These are phyloP conservation scores for Lentinula boryana DNA, from an alignment of 768 basidiomycete genomes.

Conservation along the genomic window DNA sequence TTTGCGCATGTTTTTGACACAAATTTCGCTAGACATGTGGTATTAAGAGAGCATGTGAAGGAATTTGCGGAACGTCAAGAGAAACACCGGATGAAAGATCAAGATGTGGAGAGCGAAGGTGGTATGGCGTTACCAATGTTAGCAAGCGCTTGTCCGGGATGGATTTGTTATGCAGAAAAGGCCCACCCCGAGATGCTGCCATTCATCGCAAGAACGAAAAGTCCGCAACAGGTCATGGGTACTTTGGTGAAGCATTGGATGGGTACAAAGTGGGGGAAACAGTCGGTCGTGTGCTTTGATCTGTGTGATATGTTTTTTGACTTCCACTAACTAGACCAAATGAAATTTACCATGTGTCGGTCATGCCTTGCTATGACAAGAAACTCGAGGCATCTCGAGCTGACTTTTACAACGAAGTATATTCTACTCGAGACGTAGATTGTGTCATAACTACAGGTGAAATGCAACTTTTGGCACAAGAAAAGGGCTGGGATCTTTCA, in stretches of 20 bases:
- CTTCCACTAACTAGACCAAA: slow-evolving; percentile 51
- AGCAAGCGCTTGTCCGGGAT: slow-evolving; percentile 94
- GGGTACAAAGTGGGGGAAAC: slow-evolving; percentile 55
- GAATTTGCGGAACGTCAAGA: slow-evolving; percentile 76
- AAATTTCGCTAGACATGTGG: slow-evolving; percentile 87
- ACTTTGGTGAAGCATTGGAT: slow-evolving; percentile 90
- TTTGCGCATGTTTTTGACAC: slow-evolving; percentile 89
- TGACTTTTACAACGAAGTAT: slow-evolving; percentile 82
- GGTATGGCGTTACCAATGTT: slow-evolving; percentile 68
- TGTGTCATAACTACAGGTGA: slow-evolving; percentile 98
- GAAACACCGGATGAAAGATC: slow-evolving; percentile 12
- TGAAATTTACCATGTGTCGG: slow-evolving; percentile 90
- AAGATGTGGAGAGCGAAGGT: slow-evolving; percentile 15
- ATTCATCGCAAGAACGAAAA: slow-evolving; percentile 83
- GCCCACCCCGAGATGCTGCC: slow-evolving; percentile 92
- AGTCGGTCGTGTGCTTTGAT: slow-evolving; percentile 39
- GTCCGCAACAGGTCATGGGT: slow-evolving; percentile 93
- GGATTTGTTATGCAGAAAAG: slow-evolving; percentile 99
- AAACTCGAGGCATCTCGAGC: slow-evolving; percentile 95
- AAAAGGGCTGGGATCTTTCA: slow-evolving; percentile 76
- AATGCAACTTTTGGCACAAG: slow-evolving; percentile 76
- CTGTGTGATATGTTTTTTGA: not conserved
- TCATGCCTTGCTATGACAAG: slow-evolving; percentile 99
- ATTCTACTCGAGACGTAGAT: slow-evolving; percentile 89
- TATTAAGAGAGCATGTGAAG: slow-evolving; percentile 70